These are phyloP conservation scores for Vigna reflexopilosa DNA, from an alignment of 306 rosid species.

Conservation along the genomic window DNA sequence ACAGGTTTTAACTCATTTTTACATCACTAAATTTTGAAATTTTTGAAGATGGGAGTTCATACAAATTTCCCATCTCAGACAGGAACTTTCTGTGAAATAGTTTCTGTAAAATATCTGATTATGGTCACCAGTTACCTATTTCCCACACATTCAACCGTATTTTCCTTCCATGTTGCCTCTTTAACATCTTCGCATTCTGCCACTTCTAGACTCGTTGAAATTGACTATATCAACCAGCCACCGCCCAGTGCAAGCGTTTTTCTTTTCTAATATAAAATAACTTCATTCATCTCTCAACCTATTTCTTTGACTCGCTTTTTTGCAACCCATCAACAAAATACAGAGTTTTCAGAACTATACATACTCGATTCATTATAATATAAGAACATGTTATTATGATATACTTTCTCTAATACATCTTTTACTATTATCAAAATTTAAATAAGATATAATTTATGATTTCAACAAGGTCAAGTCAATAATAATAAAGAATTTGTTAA, in stretches of 20 bases:
- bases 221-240: constrained; percentile 8
- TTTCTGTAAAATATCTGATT: neutral
- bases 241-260: neutral
- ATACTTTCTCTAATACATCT: too few species aligned
- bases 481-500: too few species aligned
- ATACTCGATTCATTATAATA: too few species aligned
- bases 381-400: too few species aligned
- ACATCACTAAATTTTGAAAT: too few species aligned
- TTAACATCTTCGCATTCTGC: too few species aligned
- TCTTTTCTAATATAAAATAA: neutral
- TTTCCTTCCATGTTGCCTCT: neutral
- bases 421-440: too few species aligned
- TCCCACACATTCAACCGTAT: neutral
- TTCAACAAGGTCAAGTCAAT: too few species aligned
- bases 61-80: neutral
- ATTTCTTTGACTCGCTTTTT: neutral
- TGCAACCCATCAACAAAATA: neutral
- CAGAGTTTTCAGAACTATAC: neutral
- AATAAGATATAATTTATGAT: too few species aligned
- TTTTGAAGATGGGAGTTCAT: neutral
- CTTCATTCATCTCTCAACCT: too few species aligned
- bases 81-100: neutral
- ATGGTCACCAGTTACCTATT: neutral
- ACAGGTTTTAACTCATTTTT: too few species aligned
- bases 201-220: neutral